Evolutionary conservation across 2,329 filamentous ascomycete genomes (phyloP).

Genomic region (Orbilia quercus): DNA sequence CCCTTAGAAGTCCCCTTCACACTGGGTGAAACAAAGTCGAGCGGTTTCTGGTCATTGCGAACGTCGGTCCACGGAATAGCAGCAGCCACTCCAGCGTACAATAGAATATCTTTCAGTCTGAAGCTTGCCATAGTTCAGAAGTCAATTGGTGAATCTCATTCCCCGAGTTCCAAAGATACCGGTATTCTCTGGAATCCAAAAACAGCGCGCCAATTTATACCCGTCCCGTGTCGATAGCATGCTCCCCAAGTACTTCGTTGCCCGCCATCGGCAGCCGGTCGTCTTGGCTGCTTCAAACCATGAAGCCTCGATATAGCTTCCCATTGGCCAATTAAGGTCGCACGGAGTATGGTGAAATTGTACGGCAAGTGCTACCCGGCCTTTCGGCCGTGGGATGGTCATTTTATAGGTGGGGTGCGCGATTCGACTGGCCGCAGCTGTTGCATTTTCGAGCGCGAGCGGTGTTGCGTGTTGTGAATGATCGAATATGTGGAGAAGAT

Average conservation of each 20-base stretch:
- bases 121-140: constrained; percentile 11
- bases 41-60: constrained; percentile 30
- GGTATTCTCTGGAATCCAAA: neutral
- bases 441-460: constrained; percentile 29
- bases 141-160: neutral
- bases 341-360: neutral
- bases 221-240: constrained; percentile 9
- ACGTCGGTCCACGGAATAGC: constrained; percentile 30
- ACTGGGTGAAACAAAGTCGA: neutral
- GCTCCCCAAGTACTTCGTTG: neutral
- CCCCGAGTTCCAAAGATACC: neutral
- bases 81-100: constrained; percentile 39
- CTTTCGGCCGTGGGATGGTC: constrained; percentile 23
- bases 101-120: constrained; percentile 27
- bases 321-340: constrained; percentile 40
- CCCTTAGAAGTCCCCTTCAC: constrained; percentile 54
- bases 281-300: constrained; percentile 3
- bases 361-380: constrained; percentile 41
- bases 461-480: constrained; percentile 44
- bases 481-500: constrained; percentile 54
- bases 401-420: neutral
- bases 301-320: constrained; percentile 9
- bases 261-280: constrained; percentile 26
- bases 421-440: no score
- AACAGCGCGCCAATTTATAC: constrained; percentile 28